These are phyloP conservation scores for Pseudocercospora ulei DNA, from an alignment of 2,329 filamentous ascomycete genomes.

Conservation along the genomic window DNA sequence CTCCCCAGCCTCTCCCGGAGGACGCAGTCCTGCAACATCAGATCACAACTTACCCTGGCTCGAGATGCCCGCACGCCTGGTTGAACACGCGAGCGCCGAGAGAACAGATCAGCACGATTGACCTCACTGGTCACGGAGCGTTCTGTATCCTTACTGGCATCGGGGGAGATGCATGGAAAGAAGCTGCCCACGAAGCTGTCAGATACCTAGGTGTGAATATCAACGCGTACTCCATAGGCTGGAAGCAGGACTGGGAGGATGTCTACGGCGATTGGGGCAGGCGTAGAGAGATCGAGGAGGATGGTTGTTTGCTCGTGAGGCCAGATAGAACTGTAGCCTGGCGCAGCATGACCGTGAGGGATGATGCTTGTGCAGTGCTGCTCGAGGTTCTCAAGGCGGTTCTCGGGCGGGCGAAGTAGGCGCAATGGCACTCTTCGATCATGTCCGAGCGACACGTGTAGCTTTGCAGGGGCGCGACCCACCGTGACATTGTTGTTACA, in stretches of 20 bases:
- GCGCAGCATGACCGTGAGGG: constrained; percentile 35
- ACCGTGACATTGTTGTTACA: too few species aligned
- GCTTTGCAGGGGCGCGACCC: too few species aligned
- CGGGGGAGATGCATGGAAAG: constrained; percentile 47
- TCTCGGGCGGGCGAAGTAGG: constrained; percentile 18
- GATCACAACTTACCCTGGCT: constrained; percentile 48
- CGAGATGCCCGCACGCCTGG: constrained; percentile 55
- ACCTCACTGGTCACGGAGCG: constrained; percentile 49
- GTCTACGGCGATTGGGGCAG: constrained; percentile 53
- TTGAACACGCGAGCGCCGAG: constrained; percentile 38
- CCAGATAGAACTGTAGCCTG: constrained; percentile 53
- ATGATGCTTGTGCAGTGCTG: constrained; percentile 24
- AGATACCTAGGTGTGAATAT: constrained; percentile 42
- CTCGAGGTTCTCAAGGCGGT: constrained; percentile 25
- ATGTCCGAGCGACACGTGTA: constrained; percentile 2
- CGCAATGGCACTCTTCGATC: background rate
- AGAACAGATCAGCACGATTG: constrained; percentile 41
- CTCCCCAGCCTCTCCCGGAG: constrained; percentile 21
- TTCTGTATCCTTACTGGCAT: constrained; percentile 43
- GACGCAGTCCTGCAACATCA: constrained; percentile 27
- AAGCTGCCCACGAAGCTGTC: constrained; percentile 39
- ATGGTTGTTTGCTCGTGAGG: constrained; percentile 49
- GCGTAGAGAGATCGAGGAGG: constrained; percentile 47
- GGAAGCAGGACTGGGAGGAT: constrained; percentile 52
- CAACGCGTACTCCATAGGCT: constrained; percentile 47